These are phyloP conservation scores for Botrytis squamosa DNA, from an alignment of 2,329 filamentous ascomycete genomes.

Conservation along the genomic window DNA sequence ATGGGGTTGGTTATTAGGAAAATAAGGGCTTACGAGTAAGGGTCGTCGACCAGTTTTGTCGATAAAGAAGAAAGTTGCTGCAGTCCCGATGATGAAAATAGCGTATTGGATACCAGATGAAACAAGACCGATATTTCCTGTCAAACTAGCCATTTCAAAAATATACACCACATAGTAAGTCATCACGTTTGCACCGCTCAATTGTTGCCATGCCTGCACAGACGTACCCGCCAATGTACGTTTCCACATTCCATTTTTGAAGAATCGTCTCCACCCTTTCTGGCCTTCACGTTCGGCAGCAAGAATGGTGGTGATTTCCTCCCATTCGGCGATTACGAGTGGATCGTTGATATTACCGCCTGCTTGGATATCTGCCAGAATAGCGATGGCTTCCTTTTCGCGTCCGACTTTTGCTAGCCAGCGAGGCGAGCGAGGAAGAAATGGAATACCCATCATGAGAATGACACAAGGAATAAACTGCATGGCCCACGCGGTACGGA, in stretches of 20 bases:
- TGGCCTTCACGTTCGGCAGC: conserved; percentile 32
- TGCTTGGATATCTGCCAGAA: conserved; percentile 57
- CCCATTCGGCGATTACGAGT: conserved; percentile 56
- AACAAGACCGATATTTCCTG: conserved; percentile 40
- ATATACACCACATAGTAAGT: conserved; percentile 43
- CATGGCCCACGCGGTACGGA: conserved; percentile 51
- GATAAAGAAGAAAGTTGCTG: conserved; percentile 32
- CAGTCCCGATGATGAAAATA: conserved; percentile 32
- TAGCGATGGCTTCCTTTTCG: conserved; percentile 46
- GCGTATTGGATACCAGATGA: conserved; percentile 33
- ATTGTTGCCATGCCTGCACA: conserved; percentile 32
- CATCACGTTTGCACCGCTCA: conserved; percentile 35
- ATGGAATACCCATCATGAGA: conserved; percentile 44
- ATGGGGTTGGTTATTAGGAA: not conserved
- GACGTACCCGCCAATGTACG: conserved; percentile 39
- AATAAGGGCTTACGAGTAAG: conserved; percentile 1
- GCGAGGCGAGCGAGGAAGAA: conserved; percentile 51
- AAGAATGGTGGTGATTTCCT: conserved; percentile 50
- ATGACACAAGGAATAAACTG: conserved; percentile 48
- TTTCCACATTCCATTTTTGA: conserved; percentile 57
- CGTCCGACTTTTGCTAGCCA: conserved; percentile 52
- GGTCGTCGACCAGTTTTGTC: conserved; percentile 28
- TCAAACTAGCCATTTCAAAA: conserved; percentile 42
- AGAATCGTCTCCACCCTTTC: conserved; percentile 42
- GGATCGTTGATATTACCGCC: conserved; percentile 54